Evolutionary conservation across 2,329 filamentous ascomycete species (phyloP).

Genomic region (Tympanopsis confertula): DNA sequence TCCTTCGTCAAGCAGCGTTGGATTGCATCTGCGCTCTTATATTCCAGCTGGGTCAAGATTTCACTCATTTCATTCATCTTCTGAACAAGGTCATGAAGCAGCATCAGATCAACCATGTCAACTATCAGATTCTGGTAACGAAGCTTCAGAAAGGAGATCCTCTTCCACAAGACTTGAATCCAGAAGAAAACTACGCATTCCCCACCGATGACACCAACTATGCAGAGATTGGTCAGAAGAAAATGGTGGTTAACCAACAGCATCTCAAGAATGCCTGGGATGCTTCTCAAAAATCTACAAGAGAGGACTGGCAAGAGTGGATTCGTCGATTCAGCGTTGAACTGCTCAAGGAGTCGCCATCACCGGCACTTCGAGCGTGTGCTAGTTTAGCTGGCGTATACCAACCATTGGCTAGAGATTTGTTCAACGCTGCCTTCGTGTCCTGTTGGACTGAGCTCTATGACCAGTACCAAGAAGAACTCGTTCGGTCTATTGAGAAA

Average conservation of each 20-base stretch:
- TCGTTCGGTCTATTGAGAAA: constrained; percentile 89
- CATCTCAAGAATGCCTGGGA: constrained; percentile 97
- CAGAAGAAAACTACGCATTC: constrained; percentile 68
- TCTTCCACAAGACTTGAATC: constrained; percentile 86
- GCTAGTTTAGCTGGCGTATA: constrained; percentile 85
- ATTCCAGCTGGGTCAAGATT: constrained; percentile 90
- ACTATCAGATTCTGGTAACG: constrained; percentile 82
- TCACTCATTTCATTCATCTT: constrained; percentile 83
- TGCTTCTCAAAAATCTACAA: constrained; percentile 88
- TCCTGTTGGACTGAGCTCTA: constrained; percentile 98
- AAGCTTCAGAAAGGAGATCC: constrained; percentile 92
- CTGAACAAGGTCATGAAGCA: constrained; percentile 76
- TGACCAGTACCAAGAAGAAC: constrained; percentile 86
- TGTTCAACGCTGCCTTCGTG: constrained; percentile 98
- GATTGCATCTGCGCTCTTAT: constrained; percentile 93
- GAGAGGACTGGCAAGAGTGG: constrained; percentile 99
- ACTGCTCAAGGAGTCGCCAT: constrained; percentile 85
- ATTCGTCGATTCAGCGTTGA: constrained; percentile 93
- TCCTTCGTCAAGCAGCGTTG: constrained; percentile 69
- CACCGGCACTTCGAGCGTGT: constrained; percentile 86
- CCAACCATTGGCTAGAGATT: constrained; percentile 75
- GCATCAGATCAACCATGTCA: constrained; percentile 75
- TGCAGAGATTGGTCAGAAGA: constrained; percentile 75
- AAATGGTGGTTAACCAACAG: constrained; percentile 92
- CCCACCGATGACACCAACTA: constrained; percentile 70